Base-by-base conservation (phyloP, 108 stramenopile genomes). In the Nannochloropsis oceanica region DNA sequence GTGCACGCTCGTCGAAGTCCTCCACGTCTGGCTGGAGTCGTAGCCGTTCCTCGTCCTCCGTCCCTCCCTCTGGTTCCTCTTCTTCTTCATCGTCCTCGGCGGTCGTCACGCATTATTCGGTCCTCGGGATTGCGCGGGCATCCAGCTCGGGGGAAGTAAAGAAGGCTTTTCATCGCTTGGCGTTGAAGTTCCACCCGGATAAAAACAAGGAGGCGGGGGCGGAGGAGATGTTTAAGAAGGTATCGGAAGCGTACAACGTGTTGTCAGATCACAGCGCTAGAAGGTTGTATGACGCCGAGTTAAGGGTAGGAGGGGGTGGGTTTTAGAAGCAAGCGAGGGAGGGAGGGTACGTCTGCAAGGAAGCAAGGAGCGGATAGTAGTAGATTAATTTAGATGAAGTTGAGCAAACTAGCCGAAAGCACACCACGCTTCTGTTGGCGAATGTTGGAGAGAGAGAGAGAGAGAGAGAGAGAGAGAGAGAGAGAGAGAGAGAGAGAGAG, bases 181-280 rank as follows among this genome's bases (percentile, higher is more conserved):
- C 90, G 0, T 43, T 90, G 12, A 44, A 82, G 87, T 44, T n/a
- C 43, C 90, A 90, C 82, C 90, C 90, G 24, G 90, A 90, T 81
- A 90, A 90, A 80, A 88, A 88, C 59, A 44, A 25, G 22, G 87
- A 87, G 18, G 81, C 80, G 46, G 44, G 26, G 10, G 89, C 89
- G 27, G 86, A 79, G 46, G 86, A 83, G 26, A 43, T 25, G 73
- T 89, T 88, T 59, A 79, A 88, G 82, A 27, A 18, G 0, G 27
- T 88, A 44, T 25, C 84, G 43, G 44, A 80, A 80, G 87, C 87
- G 24, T 85, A 88, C 83, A 83, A 83, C 46, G 46, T 50, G 14
- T 50, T 50, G 46, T 50, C 46, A 13, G 46, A 50, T 50, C 13
- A 50, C 46, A 50, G 46, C 46, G 46, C 46, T 13, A 50, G 46